Conservation (phyloP, 1,139 yeast species). For the Blastobotrys aristatus region DNA sequence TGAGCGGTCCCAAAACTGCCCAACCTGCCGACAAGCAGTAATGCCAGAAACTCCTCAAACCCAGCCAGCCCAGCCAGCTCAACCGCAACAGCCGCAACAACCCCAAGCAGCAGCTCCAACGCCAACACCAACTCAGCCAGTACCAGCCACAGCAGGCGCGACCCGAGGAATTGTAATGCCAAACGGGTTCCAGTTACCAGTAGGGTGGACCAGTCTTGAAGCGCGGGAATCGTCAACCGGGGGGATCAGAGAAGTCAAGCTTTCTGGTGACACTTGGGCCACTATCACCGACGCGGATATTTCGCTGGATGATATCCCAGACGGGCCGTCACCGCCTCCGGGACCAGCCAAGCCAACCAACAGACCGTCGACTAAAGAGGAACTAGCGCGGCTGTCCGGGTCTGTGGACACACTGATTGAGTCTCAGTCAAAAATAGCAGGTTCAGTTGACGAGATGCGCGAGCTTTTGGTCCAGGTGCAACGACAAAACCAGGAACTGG, state of each 20-base stretch:
- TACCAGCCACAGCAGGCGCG: slow-evolving; percentile 7
- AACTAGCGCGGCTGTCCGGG: background rate
- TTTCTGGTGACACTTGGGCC: slow-evolving; percentile 2
- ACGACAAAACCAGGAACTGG: too few species aligned
- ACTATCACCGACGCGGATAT: background rate
- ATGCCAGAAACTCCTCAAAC: slow-evolving; percentile 19
- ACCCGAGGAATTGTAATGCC: slow-evolving; percentile 1
- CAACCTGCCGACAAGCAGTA: slow-evolving; percentile 82
- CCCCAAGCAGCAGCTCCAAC: background rate
- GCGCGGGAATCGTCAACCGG: slow-evolving; percentile 14
- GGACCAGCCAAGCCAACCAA: background rate
- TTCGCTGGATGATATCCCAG: background rate
- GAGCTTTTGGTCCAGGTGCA: background rate
- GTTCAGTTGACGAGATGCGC: background rate
- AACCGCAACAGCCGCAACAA: background rate
- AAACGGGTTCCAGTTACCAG: slow-evolving; percentile 17
- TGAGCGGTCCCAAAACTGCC: slow-evolving; percentile 86
- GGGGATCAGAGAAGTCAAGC: slow-evolving; percentile 12
- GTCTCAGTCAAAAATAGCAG: background rate
- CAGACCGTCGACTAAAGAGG: background rate
- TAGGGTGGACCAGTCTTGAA: slow-evolving; percentile 22
- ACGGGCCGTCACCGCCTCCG: background rate
- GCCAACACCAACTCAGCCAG: slow-evolving; percentile 2
- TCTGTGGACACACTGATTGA: background rate
- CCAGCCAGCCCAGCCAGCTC: slow-evolving; percentile 3